Evolutionary conservation across 352 stramenopile genomes (phyloP).

Genomic region (Peronosclerospora sorghi): DNA sequence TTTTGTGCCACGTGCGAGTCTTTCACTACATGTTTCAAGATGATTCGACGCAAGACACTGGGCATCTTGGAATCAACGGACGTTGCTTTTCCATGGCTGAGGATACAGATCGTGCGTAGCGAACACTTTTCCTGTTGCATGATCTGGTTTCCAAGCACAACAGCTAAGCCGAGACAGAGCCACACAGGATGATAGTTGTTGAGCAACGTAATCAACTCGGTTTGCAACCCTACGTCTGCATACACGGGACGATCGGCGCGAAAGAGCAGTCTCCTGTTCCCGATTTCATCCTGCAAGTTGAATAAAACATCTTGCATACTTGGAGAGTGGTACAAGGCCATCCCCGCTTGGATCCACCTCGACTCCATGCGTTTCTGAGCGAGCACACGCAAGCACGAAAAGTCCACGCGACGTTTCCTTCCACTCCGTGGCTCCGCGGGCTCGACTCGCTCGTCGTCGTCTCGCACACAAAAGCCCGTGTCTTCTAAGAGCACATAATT

Average conservation of each 20-base stretch:
- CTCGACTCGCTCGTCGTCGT: conserved; percentile 7
- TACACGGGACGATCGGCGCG: conserved; percentile 83
- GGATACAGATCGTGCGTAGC: conserved; percentile 39
- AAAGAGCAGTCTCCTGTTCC: conserved; percentile 63
- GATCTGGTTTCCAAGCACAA: conserved; percentile 57
- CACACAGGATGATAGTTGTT: conserved; percentile 89
- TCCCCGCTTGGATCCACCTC: conserved; percentile 41
- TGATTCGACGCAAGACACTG: conserved; percentile 37
- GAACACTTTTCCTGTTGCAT: conserved; percentile 52
- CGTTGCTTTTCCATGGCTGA: conserved; percentile 5
- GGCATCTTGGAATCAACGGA: conserved; percentile 33
- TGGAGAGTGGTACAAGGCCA: conserved; percentile 46
- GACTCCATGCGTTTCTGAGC: conserved; percentile 65
- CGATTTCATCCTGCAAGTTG: conserved; percentile 65
- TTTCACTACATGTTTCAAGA: conserved; percentile 58
- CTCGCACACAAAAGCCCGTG: conserved; percentile 24
- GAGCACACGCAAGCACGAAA: conserved; percentile 58
- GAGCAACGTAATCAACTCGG: conserved; percentile 76
- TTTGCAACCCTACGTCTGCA: conserved; percentile 82
- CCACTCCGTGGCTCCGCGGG: conserved; percentile 3
- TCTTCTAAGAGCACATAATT: conserved; percentile 76
- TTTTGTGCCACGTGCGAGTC: conserved; percentile 45
- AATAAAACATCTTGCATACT: conserved; percentile 45
- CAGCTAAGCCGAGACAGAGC: conserved; percentile 85
- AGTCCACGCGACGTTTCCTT: conserved; percentile 31